phyloP scores from a whole-genome alignment of 257 asterid species.

The Fraxinus cuspidata region DNA sequence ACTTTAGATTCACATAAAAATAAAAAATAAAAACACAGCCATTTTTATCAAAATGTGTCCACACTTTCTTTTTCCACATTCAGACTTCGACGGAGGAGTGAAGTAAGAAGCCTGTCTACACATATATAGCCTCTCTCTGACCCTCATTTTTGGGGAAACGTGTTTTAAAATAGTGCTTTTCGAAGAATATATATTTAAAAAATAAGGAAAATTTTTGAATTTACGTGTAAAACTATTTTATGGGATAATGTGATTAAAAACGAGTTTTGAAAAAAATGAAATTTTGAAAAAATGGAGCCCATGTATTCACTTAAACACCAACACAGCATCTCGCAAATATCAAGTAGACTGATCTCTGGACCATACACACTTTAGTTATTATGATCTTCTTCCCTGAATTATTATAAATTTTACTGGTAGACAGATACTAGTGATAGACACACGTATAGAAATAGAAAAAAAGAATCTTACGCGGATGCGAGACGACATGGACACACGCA shows the following conservation, averaged over 20 bases:
- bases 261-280: no score
- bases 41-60: neutral
- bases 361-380: constrained; percentile 40
- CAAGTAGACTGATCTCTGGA: constrained; percentile 31
- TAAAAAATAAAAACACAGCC: no score
- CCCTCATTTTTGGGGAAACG: no score
- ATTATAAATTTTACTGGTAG: constrained; percentile 47
- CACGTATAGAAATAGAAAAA: constrained; percentile 18
- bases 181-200: no score
- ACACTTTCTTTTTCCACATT: neutral
- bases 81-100: constrained; percentile 14
- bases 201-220: no score
- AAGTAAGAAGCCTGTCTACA: constrained; percentile 20
- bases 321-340: constrained; percentile 36
- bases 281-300: no score
- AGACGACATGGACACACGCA: neutral
- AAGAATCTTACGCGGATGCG: constrained; percentile 21
- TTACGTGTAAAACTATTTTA: no score
- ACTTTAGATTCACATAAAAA: no score
- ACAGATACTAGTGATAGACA: constrained; percentile 31
- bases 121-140: no score
- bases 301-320: constrained; percentile 39
- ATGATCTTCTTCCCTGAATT: constrained; percentile 32
- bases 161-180: no score
- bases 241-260: no score